Conservation (phyloP, 768 basidiomycete genomes). For the Mrakia blollopis region DNA sequence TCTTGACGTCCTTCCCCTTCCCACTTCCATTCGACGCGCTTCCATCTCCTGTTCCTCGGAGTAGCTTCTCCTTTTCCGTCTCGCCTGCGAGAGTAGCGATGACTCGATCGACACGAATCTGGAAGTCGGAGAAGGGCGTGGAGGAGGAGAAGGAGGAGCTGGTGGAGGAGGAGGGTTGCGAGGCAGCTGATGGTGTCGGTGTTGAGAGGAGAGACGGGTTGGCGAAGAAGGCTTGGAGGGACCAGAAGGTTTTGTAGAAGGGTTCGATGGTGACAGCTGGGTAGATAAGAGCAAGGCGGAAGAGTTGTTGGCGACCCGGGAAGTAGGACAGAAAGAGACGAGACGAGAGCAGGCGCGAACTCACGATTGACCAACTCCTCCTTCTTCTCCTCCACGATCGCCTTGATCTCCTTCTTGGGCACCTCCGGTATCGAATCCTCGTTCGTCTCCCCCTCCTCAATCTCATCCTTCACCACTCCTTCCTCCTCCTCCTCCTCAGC, state of each 20-base stretch:
- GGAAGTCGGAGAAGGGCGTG: slow-evolving; percentile 55
- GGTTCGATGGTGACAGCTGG: slow-evolving; percentile 32
- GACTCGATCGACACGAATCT: slow-evolving; percentile 64
- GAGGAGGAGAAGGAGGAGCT: neutral
- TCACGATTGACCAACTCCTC: neutral
- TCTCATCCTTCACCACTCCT: slow-evolving; percentile 28
- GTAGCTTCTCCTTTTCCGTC: slow-evolving; percentile 77
- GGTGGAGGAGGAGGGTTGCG: neutral
- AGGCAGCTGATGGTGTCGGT: neutral
- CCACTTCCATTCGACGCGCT: slow-evolving; percentile 49
- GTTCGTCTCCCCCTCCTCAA: slow-evolving; percentile 22
- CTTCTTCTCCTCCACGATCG: slow-evolving; percentile 23
- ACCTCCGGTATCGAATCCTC: slow-evolving; percentile 14
- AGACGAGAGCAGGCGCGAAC: neutral
- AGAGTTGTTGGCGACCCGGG: neutral
- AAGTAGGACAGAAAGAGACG: neutral
- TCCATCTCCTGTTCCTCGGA: slow-evolving; percentile 73
- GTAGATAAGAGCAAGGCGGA: neutral
- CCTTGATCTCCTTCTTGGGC: slow-evolving; percentile 17
- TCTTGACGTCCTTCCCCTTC: slow-evolving; percentile 13
- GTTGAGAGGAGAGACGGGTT: slow-evolving; percentile 56
- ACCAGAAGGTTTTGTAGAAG: slow-evolving; percentile 43
- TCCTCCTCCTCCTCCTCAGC: slow-evolving; percentile 24
- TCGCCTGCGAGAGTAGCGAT: slow-evolving; percentile 77
- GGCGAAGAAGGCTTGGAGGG: slow-evolving; percentile 76